Base-by-base conservation (phyloP, 257 asterid genomes). In the Echium plantagineum region DNA sequence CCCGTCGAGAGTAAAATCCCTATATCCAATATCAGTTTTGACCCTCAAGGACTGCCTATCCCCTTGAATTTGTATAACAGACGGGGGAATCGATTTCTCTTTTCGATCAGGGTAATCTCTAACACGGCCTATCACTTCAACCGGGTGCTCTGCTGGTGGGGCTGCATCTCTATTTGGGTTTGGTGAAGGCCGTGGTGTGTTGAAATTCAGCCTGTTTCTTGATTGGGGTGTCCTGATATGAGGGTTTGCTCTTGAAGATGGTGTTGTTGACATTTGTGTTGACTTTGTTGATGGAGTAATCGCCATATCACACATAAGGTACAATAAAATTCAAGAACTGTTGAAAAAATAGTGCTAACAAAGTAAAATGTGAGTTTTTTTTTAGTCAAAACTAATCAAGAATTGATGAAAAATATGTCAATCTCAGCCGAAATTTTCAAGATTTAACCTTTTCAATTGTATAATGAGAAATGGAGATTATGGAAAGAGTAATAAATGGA, bases 1-100 rank as follows among this genome's bases (percentile, higher is more conserved):
- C 3, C 99, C 99, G 56, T 93, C 97, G 0, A 93, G 76, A 7
- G 68, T 83, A 55, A 93, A 89, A 62, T 93, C 94, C 8, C 99
- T 62, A 82, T 83, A 84, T 68, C 97, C 97, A 0, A 76, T 77
- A 4, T 93, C 99, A 0, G 94, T 93, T 53, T 71, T 86, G 4
- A 86, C 70, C 64, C 96, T 73, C 55, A 93, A 46, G 3, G 95
- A 81, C 38, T 84, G 83, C 0, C 74, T 68, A 12, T 82, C 90
- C 0, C 75, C 63, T 47, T 79, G 73, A 21, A 84, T 47, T 15
- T 81, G 88, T 15, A 89, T 64, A 48, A 75, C 82, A 0, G 88
- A 76, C 6, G 74, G 68, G 60, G 60, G n/a, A 9, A 35, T 4
- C 17, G 63, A 72, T 55, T 75, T 83, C 65, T 58, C 69, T 58